Conservation (phyloP, 1,139 yeast species). For the Yamadazyma dendronema region DNA sequence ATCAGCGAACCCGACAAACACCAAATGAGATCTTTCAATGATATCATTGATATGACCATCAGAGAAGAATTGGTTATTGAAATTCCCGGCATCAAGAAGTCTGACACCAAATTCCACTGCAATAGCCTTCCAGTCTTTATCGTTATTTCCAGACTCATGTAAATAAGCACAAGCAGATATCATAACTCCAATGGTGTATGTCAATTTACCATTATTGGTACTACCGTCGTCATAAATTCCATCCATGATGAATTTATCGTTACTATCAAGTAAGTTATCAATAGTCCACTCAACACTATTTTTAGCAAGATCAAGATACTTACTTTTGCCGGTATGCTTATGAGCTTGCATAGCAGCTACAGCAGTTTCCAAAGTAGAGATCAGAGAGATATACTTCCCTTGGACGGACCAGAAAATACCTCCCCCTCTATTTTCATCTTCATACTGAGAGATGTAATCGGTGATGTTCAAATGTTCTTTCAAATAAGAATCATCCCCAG, state of each 20-base stretch:
- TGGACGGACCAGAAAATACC: conserved; percentile 32
- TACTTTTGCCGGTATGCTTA: conserved; percentile 7
- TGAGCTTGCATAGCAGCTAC: conserved; percentile 32
- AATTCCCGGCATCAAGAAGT: conserved; percentile 14
- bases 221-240: conserved; percentile 24
- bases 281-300: conserved; percentile 24
- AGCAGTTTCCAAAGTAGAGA: conserved; percentile 35
- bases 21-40: conserved; percentile 19
- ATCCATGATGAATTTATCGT: conserved; percentile 30
- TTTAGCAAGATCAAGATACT: conserved; percentile 17
- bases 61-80: conserved; percentile 16
- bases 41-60: conserved; percentile 20
- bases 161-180: conserved; percentile 31
- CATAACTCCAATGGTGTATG: conserved; percentile 38
- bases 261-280: conserved; percentile 26
- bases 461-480: conserved; percentile 8
- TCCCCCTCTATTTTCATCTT: conserved; percentile 21
- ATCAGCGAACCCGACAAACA: conserved; percentile 23
- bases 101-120: conserved; percentile 19
- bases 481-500: conserved; percentile 10
- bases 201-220: conserved; percentile 31
- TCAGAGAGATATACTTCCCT: conserved; percentile 31
- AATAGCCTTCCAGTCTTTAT: conserved; percentile 17
- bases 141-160: conserved; percentile 13
- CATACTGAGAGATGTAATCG: conserved; percentile 12